Evolutionary conservation across 129 eudicot genomes (phyloP).

Genomic region (Mikania micrantha): DNA sequence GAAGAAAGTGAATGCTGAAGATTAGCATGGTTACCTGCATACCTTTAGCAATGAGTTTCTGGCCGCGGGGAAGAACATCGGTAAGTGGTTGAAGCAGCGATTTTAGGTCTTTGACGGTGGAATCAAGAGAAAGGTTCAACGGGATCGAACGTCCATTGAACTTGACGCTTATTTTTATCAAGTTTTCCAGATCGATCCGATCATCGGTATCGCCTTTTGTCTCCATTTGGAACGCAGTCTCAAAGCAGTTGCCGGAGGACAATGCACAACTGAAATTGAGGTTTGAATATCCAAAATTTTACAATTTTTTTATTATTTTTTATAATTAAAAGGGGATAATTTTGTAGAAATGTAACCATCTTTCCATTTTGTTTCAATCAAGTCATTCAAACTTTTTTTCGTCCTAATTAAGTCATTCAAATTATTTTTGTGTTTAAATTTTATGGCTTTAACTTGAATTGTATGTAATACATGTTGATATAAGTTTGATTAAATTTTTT

Average conservation of each 20-base stretch:
- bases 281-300: too few species aligned
- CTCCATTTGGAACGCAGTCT: constrained; percentile 22
- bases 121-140: constrained; percentile 32
- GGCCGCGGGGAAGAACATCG: constrained; percentile 96
- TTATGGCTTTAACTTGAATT: too few species aligned
- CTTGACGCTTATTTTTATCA: constrained; percentile 36
- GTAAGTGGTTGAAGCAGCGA: constrained; percentile 69
- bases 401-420: too few species aligned
- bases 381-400: too few species aligned
- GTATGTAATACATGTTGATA: too few species aligned
- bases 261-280: background rate
- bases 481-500: too few species aligned
- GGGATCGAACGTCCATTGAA: constrained; percentile 76
- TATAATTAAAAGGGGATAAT: too few species aligned
- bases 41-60: constrained; percentile 89
- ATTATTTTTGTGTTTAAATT: too few species aligned
- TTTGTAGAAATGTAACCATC: too few species aligned
- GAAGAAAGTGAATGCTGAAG: background rate
- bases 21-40: background rate
- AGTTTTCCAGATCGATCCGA: background rate
- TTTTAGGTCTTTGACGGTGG: constrained; percentile 78
- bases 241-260: background rate
- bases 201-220: constrained; percentile 11
- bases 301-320: too few species aligned
- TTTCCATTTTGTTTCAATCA: too few species aligned